Conservation (phyloP, 1,139 yeast genomes). For the Yamadazyma buinensis region DNA sequence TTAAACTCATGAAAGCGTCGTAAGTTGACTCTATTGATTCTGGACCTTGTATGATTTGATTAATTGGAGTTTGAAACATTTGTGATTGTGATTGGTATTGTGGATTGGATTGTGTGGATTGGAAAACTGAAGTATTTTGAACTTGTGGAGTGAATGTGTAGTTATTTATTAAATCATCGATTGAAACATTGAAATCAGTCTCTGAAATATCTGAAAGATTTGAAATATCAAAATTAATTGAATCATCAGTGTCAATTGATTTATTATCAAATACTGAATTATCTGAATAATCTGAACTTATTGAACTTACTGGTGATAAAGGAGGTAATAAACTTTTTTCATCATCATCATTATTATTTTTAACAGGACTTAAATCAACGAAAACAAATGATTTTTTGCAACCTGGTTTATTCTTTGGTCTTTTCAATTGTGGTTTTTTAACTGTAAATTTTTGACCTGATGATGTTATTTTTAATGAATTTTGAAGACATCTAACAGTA, state of each 20-base stretch:
- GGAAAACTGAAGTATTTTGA: not conserved
- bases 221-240: not conserved
- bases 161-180: constrained; percentile 2
- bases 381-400: constrained; percentile 52
- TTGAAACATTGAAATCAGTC: not conserved
- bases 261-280: constrained; percentile 13
- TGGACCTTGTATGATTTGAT: constrained; percentile 13
- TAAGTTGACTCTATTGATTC: constrained; percentile 15
- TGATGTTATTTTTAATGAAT: constrained; percentile 41
- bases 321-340: constrained; percentile 1
- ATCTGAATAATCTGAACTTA: constrained; percentile 14
- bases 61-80: constrained; percentile 14
- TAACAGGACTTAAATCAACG: constrained; percentile 52
- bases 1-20: constrained; percentile 31
- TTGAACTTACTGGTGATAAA: constrained; percentile 13
- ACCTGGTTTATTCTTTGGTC: constrained; percentile 52
- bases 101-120: constrained; percentile 7
- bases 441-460: constrained; percentile 30
- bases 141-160: not conserved
- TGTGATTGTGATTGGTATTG: constrained; percentile 6
- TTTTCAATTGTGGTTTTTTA: constrained; percentile 44
- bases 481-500: constrained; percentile 39
- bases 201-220: too few species aligned
- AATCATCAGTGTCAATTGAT: constrained; percentile 1
- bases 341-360: constrained; percentile 21